phyloP scores from a whole-genome alignment of 106 monocot species.

The Gastrodia elata region DNA sequence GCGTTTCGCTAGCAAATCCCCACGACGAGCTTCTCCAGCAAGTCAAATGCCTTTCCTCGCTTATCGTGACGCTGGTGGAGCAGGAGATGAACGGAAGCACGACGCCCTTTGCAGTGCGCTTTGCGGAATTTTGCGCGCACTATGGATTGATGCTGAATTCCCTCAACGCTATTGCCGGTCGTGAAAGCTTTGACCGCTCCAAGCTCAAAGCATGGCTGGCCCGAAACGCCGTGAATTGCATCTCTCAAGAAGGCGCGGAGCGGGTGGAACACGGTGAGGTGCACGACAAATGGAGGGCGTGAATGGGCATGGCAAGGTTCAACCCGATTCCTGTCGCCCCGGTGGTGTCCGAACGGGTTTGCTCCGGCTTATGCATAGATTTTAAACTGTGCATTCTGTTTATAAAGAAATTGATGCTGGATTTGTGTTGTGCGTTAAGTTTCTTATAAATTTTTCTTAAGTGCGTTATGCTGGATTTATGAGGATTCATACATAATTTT shows the following conservation, averaged over 20 bases:
- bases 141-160: constrained; percentile 41
- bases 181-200: constrained; percentile 9
- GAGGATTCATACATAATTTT: too few relatives aligned
- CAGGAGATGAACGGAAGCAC: constrained; percentile 57
- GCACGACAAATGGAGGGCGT: constrained; percentile 52
- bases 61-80: constrained; percentile 28
- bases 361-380: too few relatives aligned
- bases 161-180: constrained; percentile 16
- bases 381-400: too few relatives aligned
- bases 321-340: constrained; percentile 14
- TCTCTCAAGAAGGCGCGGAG: constrained; percentile 29
- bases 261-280: constrained; percentile 48
- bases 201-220: constrained; percentile 23
- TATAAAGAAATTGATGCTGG: too few relatives aligned
- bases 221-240: constrained; percentile 18
- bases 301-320: constrained; percentile 55
- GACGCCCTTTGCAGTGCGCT: constrained; percentile 37
- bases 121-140: constrained; percentile 32
- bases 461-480: too few relatives aligned
- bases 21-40: constrained; percentile 41
- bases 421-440: too few relatives aligned
- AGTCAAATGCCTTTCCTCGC: constrained; percentile 20
- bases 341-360: constrained; percentile 13
- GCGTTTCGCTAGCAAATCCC: constrained; percentile 49
- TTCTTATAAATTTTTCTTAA: too few relatives aligned